These are phyloP conservation scores for Lentinus brumalis DNA, from an alignment of 768 basidiomycete species.

Conservation along the genomic window DNA sequence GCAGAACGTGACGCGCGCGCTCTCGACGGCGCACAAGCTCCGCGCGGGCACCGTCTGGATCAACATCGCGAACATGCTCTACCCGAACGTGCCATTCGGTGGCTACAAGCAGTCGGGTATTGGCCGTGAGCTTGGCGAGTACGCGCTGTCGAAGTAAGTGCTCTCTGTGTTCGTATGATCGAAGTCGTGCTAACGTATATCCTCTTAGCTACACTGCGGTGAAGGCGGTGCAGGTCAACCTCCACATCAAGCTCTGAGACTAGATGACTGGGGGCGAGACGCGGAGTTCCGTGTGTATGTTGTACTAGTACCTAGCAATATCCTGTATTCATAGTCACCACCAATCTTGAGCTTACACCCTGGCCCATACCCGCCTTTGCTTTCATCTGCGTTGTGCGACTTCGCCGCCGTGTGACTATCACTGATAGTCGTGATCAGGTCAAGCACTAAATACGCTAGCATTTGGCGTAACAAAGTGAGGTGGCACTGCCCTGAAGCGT, in stretches of 20 bases:
- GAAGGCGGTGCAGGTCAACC: constrained; percentile 65
- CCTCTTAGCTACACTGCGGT: constrained; percentile 52
- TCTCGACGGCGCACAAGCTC: constrained; percentile 70
- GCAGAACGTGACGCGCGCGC: constrained; percentile 71
- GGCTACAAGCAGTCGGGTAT: constrained; percentile 77
- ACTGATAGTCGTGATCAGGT: no score
- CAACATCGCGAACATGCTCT: constrained; percentile 46
- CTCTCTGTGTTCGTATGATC: neutral
- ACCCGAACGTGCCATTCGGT: constrained; percentile 62
- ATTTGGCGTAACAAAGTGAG: no score
- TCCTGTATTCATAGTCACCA: neutral
- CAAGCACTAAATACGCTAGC: no score
- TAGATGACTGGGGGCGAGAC: neutral
- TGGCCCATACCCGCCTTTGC: neutral
- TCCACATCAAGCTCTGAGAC: constrained; percentile 26
- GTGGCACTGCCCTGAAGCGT: no score
- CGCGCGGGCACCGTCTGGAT: constrained; percentile 83
- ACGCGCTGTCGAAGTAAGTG: constrained; percentile 42
- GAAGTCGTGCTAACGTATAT: neutral
- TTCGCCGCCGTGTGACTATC: no score
- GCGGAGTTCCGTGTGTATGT: neutral
- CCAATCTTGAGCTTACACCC: neutral
- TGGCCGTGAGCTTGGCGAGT: constrained; percentile 69
- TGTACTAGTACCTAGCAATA: neutral
- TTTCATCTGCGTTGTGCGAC: no score